Evolutionary conservation across 1,284 basidiomycete genomes (phyloP), one percentile per base, ranked within the genome.

Genomic region (Pyrrhoderma lamaoense): DNA sequence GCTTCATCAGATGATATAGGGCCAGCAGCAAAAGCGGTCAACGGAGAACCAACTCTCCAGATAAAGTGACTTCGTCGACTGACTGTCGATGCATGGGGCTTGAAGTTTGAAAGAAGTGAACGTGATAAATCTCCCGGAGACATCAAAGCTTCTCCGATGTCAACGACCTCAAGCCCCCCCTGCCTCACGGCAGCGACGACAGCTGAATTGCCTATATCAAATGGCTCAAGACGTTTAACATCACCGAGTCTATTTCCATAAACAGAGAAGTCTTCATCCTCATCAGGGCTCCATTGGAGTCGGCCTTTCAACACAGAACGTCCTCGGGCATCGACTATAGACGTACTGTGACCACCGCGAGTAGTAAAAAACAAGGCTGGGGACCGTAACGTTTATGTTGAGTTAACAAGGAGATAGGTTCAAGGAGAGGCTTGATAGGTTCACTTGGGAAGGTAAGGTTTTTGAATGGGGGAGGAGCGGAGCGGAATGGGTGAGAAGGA

Each of bases 361-460:
- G 88, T 86, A 18, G 89, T 90, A 64, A 80, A 92, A 69, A 93
- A 93, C 16, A 93, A 66, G 0, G 89, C 86, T 1, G 89, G 89
- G 89, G 89, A 0, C 89, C 89, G 58, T 87, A 90, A 61, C 89
- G 85, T 27, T 74, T 75, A 2, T 89, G 83, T 59, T 92, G 89
- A 13, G 82, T 65, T n/a, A 93, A 71, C 3, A 93, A 72, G 16
- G 89, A 91, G 52, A 89, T 81, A 0, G 89, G 89, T 14, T 72
- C 67, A 25, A 93, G 72, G 0, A 91, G 67, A 1, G 84, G 81
- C 54, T 78, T 81, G 35, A 77, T 71, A 18, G 67, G 57, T 45
- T 60, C 73, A 62, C 48, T 59, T 51, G 59, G 53, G 14, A 59
- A 34, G 7, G 58, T 53, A 14, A 58, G 40, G 18, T 57, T 51